Evolutionary conservation across 768 basidiomycete genomes (phyloP).

Genomic region (Boletus sensibilis): DNA sequence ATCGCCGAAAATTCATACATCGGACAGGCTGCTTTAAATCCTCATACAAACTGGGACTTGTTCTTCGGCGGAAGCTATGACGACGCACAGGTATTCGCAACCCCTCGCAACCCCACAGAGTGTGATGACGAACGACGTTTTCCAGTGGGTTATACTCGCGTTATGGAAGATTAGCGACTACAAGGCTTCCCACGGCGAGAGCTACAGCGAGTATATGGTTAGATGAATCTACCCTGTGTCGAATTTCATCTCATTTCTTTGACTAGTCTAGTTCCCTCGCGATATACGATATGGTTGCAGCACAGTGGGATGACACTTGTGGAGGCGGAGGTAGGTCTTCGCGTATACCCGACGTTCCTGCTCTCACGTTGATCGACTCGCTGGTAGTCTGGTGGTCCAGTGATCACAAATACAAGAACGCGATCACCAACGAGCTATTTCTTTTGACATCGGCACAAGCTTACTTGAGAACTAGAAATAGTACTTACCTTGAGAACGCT

Average conservation of each 20-base stretch:
- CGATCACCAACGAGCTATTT: constrained; percentile 60
- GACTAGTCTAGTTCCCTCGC: constrained; percentile 45
- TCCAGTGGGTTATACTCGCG: constrained; percentile 55
- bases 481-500: constrained; percentile 48
- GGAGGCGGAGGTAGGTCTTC: constrained; percentile 46
- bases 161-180: constrained; percentile 61
- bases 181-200: constrained; percentile 39
- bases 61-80: constrained; percentile 51
- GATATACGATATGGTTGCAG: constrained; percentile 52
- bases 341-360: background rate
- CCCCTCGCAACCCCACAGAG: background rate
- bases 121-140: background rate
- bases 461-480: constrained; percentile 37
- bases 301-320: constrained; percentile 50
- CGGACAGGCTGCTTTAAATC: constrained; percentile 42
- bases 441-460: constrained; percentile 49
- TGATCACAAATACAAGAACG: constrained; percentile 56
- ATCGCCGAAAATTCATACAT: constrained; percentile 47
- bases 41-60: constrained; percentile 41
- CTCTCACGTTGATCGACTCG: background rate
- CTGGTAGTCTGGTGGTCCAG: constrained; percentile 55
- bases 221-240: constrained; percentile 12
- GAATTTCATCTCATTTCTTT: constrained; percentile 26
- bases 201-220: constrained; percentile 21
- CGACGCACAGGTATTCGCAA: constrained; percentile 45